A percentile compares a stretch with the other conserved stretches of the same genome.
These are phyloP conservation scores for Wickerhamomyces bovis DNA, from an alignment of 805 yeast genomes.

Conservation along the genomic window DNA sequence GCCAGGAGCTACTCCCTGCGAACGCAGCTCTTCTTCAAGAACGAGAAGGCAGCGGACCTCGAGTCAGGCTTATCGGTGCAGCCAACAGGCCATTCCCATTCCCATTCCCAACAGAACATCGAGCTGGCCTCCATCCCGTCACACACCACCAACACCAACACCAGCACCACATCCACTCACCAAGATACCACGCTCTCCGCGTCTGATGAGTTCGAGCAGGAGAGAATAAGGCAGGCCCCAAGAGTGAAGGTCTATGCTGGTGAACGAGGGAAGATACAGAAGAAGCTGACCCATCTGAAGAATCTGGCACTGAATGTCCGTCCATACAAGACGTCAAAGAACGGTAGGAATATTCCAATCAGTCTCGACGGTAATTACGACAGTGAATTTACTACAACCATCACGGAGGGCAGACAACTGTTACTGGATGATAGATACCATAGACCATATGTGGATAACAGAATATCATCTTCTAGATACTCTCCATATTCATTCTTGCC, in stretches of 20 bases:
- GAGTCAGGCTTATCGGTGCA: slow-evolving; percentile 17
- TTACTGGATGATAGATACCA: slow-evolving; percentile 67
- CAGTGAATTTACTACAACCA: slow-evolving; percentile 24
- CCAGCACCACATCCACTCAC: not conserved
- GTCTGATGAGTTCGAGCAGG: slow-evolving; percentile 20
- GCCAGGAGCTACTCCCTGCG: slow-evolving; percentile 59
- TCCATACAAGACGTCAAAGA: slow-evolving; percentile 45
- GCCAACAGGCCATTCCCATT: slow-evolving; percentile 23
- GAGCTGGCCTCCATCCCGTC: slow-evolving; percentile 2
- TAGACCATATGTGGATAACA: slow-evolving; percentile 56
- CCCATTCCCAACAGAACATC: slow-evolving; percentile 5
- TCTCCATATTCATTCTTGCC: slow-evolving; percentile 79
- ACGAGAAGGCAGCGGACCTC: slow-evolving; percentile 2
- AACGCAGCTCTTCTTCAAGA: slow-evolving; percentile 54
- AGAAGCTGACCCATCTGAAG: slow-evolving; percentile 19
- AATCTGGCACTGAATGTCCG: slow-evolving; percentile 40
- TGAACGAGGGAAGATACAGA: slow-evolving; percentile 17
- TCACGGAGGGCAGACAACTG: slow-evolving; percentile 22
- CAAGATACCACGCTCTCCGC: not conserved
- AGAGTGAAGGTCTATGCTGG: slow-evolving; percentile 16
- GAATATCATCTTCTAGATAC: slow-evolving; percentile 83
- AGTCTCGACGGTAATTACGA: slow-evolving; percentile 35
- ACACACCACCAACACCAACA: not conserved
- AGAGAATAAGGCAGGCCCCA: slow-evolving; percentile 15
- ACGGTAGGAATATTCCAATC: slow-evolving; percentile 77